phyloP scores from a whole-genome alignment of 108 stramenopile species.

The Pseudonitzschia multistriata region DNA sequence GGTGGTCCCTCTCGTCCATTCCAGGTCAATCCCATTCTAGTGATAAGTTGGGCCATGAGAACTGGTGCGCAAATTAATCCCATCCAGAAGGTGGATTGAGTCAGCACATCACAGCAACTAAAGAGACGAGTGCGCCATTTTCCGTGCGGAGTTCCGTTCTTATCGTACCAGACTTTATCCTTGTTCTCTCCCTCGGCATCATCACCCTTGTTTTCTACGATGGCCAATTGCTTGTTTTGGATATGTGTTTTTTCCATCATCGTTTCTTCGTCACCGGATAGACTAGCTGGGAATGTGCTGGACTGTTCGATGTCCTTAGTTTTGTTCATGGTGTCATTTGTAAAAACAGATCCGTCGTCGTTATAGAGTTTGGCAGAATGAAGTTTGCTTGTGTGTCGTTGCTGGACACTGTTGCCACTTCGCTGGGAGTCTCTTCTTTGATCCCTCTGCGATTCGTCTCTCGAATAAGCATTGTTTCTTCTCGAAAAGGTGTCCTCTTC shows the following conservation, averaged over 20 bases:
- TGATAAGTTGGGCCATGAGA: constrained; percentile 54
- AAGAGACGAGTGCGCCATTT: constrained; percentile 46
- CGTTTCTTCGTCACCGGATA: constrained; percentile 2
- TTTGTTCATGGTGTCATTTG: neutral
- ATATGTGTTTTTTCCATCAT: neutral
- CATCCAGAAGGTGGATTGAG: constrained; percentile 68
- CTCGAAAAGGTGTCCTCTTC: no score
- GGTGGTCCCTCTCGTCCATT: constrained; percentile 32
- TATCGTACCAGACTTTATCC: constrained; percentile 25
- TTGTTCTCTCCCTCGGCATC: neutral
- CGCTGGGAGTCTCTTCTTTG: neutral
- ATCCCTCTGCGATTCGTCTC: neutral
- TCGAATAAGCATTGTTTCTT: neutral
- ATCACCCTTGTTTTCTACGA: neutral
- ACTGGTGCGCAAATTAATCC: constrained; percentile 45
- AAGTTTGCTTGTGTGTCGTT: no score
- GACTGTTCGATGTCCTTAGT: constrained; percentile 6
- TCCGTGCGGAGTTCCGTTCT: constrained; percentile 37
- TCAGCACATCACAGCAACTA: constrained; percentile 55
- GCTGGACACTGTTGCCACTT: neutral
- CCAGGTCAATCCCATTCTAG: constrained; percentile 55
- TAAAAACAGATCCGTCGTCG: constrained; percentile 4
- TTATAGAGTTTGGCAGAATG: no score
- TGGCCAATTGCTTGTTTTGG: neutral
- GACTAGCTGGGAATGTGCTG: constrained; percentile 8